Conservation (phyloP, 164 flowering plant genomes). For the Dillenia suffruticosa region DNA sequence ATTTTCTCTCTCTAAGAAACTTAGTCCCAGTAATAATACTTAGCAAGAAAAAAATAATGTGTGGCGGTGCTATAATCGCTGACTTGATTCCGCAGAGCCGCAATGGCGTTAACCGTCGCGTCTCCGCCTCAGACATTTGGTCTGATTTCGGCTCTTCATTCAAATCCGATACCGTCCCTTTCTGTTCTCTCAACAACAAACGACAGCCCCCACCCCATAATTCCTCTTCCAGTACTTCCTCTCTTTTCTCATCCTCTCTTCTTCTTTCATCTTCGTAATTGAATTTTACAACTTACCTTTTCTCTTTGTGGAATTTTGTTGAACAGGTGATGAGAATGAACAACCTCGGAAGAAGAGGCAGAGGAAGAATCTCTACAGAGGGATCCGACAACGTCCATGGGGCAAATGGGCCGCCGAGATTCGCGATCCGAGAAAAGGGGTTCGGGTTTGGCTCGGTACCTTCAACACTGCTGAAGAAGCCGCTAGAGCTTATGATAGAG, state of each 20-base stretch:
- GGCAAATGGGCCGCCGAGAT: slow-evolving; percentile 99
- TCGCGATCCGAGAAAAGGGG: slow-evolving; percentile 92
- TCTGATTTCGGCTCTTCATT: slow-evolving; percentile 22
- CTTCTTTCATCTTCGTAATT: not conserved
- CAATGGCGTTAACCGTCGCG: slow-evolving; percentile 2
- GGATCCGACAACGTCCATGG: slow-evolving; percentile 92
- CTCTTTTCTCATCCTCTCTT: not conserved
- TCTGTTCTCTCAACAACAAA: not conserved
- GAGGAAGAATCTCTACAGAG: slow-evolving; percentile 86
- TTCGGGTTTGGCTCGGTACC: slow-evolving; percentile 93
- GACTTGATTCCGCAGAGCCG: slow-evolving; percentile 36
- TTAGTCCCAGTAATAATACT: not conserved
- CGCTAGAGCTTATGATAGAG: slow-evolving; percentile 86
- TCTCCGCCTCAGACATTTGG: slow-evolving; percentile 44
- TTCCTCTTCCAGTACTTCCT: slow-evolving; percentile 27
- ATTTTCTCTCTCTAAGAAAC: not conserved
- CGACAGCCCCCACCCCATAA: slow-evolving; percentile 13
- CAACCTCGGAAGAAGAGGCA: slow-evolving; percentile 37
- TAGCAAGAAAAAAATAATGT: slow-evolving; percentile 33
- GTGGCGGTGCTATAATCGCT: slow-evolving; percentile 61
- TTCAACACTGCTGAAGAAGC: slow-evolving; percentile 94
- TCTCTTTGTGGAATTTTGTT: slow-evolving; percentile 1
- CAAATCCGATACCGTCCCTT: slow-evolving; percentile 10
- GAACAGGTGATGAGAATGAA: slow-evolving; percentile 23
- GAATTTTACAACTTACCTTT: no score